Base-by-base conservation (phyloP, 352 stramenopile species). In the Phytopythium delawarense region DNA sequence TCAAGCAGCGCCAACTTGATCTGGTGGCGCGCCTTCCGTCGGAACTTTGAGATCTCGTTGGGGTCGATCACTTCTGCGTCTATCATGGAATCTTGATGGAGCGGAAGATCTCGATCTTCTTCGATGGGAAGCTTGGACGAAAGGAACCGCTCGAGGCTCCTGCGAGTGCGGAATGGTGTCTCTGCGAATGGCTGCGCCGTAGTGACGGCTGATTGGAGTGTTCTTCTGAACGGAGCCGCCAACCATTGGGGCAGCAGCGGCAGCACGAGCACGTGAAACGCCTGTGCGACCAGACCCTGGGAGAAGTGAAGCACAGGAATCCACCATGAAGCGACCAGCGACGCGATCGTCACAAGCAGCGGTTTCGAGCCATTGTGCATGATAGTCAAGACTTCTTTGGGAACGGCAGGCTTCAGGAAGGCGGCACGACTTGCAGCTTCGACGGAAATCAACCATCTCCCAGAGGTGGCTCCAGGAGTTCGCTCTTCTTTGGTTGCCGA, bases 21-120 rank as follows among this genome's bases (percentile, higher is more conserved):
- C 60, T 83, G 66, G 32, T 91, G 70, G 0, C 82, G 78, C 23
- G 74, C 79, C 40, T 85, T 87, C 23, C 81, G 69, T 20, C 82
- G 79, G 61, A 88, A 89, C 42, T 86, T 84, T 55, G 74, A 65
- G 18, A 70, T 60, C n/a, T 67, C 72, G 51, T 80, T 70, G 1
- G 59, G 62, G 28, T 74, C 77, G n/a, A 62, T 25, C 20, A 16
- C 2, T 2, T 21, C 21, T 15, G 13, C 35, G 34, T 39, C 5
- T 8, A 39, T 12, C 7, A 8, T 39, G 34, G 34, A 12, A 39
- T 12, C 34, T 13, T 39, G 34, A 39, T 39, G 2, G 7, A 12
- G 1, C 25, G 20, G 39, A n/a, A 16, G 4, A 13, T 21, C 39
- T 15, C 13, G 21, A 21, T 37, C 35, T 7, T 45, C 48, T 21